A percentile compares a stretch with the other conserved stretches of the same genome.
phyloP scores from a whole-genome alignment of 495 filamentous ascomycete genomes.

The Aspergillus bridgeri region DNA sequence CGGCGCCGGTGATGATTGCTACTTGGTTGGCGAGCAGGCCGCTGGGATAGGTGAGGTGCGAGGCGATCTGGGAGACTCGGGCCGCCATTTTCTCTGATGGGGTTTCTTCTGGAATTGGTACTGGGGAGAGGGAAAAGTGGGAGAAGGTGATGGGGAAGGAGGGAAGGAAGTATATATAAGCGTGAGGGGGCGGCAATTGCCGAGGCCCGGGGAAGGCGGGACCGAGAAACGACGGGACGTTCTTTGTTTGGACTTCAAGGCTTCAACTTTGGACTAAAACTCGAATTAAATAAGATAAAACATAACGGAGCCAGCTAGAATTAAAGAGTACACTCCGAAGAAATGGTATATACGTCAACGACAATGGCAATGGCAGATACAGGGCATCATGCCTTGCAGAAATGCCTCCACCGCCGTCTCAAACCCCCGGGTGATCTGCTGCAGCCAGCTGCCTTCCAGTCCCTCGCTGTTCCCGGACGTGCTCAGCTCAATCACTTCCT shows the following conservation, averaged over 20 bases:
- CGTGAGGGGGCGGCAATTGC: neutral
- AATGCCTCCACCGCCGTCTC: conserved; percentile 34
- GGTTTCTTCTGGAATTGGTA: conserved; percentile 4
- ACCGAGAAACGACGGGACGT: conserved; percentile 7
- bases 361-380: conserved; percentile 26
- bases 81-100: conserved; percentile 34
- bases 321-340: neutral
- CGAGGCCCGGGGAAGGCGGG: conserved; percentile 7
- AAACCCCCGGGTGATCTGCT: conserved; percentile 33
- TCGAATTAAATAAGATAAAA: neutral
- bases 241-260: neutral
- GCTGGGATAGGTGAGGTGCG: conserved; percentile 74
- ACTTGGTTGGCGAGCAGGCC: conserved; percentile 74
- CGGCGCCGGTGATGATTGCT: conserved; percentile 84
- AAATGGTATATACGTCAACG: neutral
- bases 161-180: neutral
- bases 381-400: conserved; percentile 29
- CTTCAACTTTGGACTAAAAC: neutral
- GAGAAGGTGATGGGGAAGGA: neutral
- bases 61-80: conserved; percentile 63
- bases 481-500: conserved; percentile 17
- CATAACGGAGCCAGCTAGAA: too few species aligned
- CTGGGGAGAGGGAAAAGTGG: too few species aligned
- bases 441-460: conserved; percentile 23
- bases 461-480: conserved; percentile 5